These are phyloP conservation scores for Hygrophorus russula DNA, from an alignment of 768 basidiomycete genomes.

Conservation along the genomic window DNA sequence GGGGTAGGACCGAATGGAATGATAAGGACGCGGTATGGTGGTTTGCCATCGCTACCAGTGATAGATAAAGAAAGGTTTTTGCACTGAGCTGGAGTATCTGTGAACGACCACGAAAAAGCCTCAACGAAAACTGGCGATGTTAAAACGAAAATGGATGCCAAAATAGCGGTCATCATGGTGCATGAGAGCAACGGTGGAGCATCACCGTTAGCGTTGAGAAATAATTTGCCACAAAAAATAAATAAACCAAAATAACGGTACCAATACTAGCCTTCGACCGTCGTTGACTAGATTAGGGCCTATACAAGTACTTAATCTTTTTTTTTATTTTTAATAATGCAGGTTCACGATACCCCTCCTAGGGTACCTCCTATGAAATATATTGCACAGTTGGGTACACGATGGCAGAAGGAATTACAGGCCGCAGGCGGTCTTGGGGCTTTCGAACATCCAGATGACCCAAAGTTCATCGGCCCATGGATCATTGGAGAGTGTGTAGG, in stretches of 20 bases:
- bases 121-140: conserved; percentile 16
- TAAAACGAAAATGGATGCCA: conserved; percentile 15
- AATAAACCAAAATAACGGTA: too few species aligned
- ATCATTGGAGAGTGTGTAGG: conserved; percentile 88
- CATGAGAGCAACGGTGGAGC: conserved; percentile 1
- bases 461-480: conserved; percentile 84
- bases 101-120: conserved; percentile 38
- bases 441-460: conserved; percentile 78
- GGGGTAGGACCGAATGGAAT: conserved; percentile 59
- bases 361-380: conserved; percentile 66
- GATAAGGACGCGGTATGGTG: conserved; percentile 59
- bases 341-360: conserved; percentile 39
- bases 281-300: too few species aligned
- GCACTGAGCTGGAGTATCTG: conserved; percentile 51
- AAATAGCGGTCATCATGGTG: conserved; percentile 10
- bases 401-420: conserved; percentile 74
- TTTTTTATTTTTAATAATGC: background rate
- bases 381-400: conserved; percentile 58
- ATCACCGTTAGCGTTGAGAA: too few species aligned
- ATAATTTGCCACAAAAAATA: too few species aligned
- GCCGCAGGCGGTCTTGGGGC: conserved; percentile 62
- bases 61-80: conserved; percentile 48
- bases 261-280: too few species aligned
- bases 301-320: background rate
- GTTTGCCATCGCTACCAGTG: conserved; percentile 39